These are phyloP conservation scores for Dimocarpus longan DNA, from an alignment of 345 rosid genomes.

Conservation along the genomic window DNA sequence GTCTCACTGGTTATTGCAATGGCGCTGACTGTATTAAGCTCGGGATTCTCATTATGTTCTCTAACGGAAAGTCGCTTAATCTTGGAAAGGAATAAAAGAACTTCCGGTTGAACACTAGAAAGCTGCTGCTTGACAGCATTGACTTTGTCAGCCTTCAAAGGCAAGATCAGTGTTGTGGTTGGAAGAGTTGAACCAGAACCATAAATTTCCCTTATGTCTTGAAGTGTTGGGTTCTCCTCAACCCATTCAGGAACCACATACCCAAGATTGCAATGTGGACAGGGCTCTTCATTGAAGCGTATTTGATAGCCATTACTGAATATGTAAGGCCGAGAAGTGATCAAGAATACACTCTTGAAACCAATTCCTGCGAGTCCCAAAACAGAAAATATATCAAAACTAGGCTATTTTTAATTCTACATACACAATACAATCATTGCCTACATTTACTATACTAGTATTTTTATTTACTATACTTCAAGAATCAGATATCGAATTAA, in stretches of 20 bases:
- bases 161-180: constrained; percentile 60
- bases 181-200: constrained; percentile 54
- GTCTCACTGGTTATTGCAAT: constrained; percentile 63
- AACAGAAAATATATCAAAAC: not conserved
- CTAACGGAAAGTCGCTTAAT: constrained; percentile 66
- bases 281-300: constrained; percentile 64
- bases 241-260: constrained; percentile 86
- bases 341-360: constrained; percentile 70
- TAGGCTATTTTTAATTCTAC: too few relatives aligned
- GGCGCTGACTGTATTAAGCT: constrained; percentile 41
- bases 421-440: too few relatives aligned
- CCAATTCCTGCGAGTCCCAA: constrained; percentile 54
- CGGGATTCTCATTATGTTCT: constrained; percentile 52
- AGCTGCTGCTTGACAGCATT: constrained; percentile 70
- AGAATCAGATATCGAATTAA: too few relatives aligned
- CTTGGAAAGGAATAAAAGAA: constrained; percentile 60
- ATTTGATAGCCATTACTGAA: constrained; percentile 78
- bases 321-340: constrained; percentile 54
- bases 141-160: constrained; percentile 65
- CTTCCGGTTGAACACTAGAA: constrained; percentile 67
- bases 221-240: constrained; percentile 51
- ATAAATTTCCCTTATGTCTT: constrained; percentile 50
- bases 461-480: too few relatives aligned
- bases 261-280: constrained; percentile 60
- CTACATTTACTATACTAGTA: too few relatives aligned